Evolutionary conservation across 768 basidiomycete genomes (phyloP), one percentile per base, ranked within the genome.

Genomic region (Hemileccinum impolitum): DNA sequence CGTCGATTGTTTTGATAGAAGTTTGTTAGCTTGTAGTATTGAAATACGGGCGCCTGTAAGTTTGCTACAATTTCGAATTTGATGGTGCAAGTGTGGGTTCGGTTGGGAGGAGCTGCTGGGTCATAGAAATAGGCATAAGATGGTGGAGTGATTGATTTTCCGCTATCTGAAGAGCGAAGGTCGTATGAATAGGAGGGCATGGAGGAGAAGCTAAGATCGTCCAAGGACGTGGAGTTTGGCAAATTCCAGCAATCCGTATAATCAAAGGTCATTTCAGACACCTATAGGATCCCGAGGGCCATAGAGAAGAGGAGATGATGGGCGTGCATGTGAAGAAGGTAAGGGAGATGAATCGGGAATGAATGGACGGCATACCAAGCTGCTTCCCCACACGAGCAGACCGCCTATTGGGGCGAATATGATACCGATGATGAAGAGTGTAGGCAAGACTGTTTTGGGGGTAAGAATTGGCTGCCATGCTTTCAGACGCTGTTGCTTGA

Each of bases 391-490:
- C 51, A 97, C 82, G 43, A 98, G 82, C 42, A 98, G 76, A 49
- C 86, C 96, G 19, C 96, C 96, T 58, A 99, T 94, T 47, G 94
- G 94, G 0, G 90, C 95, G 66, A 99, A 99, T 55, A 98, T 71
- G 57, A 99, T 76, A 39, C 91, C 96, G 59, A 98, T 84, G 63
- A 97, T 82, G 70, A 99, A 94, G 39, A 99, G 80, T 1, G 94
- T 95, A 3, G 96, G 96, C 14, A 99, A 80, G 18, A 99, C 96
- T 1, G 94, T 96, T 70, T 94, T 94, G 5, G 96, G 96, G 5
- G 94, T 97, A 40, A 98, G 79, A 66, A 99, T 98, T 9, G 96
- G 96, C 77, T 99, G 96, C 96, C 96, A 99, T 63, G 96, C 96
- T 75, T 97, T 98, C 65, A 99, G 81, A 48, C 96, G 88, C 70